A percentile compares a stretch with the other conserved stretches of the same genome.
These are phyloP conservation scores for Talaromyces trachyspermus DNA, from an alignment of 495 filamentous ascomycete species.

Conservation along the genomic window DNA sequence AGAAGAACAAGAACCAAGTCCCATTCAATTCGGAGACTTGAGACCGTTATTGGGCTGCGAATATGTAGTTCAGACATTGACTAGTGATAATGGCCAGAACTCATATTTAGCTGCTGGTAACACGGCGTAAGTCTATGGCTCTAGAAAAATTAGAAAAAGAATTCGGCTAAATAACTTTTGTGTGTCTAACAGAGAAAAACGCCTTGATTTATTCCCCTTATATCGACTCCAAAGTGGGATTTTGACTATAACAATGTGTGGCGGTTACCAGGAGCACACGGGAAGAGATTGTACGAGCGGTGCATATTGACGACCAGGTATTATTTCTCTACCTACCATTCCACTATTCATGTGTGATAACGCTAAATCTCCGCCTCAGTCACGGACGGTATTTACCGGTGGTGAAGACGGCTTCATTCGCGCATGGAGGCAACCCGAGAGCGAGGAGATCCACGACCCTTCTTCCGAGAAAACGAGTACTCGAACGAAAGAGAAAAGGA, in stretches of 20 bases:
- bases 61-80: constrained; percentile 70
- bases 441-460: constrained; percentile 9
- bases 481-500: constrained; percentile 33
- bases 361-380: too few relatives aligned
- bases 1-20: constrained; percentile 39
- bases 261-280: constrained; percentile 68
- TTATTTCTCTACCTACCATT: neutral
- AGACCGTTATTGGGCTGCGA: constrained; percentile 63
- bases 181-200: constrained; percentile 42
- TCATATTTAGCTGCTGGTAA: constrained; percentile 37
- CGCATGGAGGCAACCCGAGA: constrained; percentile 29
- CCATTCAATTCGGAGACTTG: constrained; percentile 67
- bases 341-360: neutral
- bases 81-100: constrained; percentile 41
- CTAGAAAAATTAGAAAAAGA: too few relatives aligned
- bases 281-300: constrained; percentile 76
- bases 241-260: constrained; percentile 55
- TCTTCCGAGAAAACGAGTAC: constrained; percentile 15
- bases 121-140: constrained; percentile 24
- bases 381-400: constrained; percentile 62
- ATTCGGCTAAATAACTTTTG: neutral
- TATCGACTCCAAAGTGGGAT: constrained; percentile 49
- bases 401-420: constrained; percentile 72
- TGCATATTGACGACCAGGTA: constrained; percentile 65
- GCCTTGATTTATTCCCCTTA: constrained; percentile 62